Percentiles rank a stretch among this genome's conserved stretches.
These are phyloP conservation scores for Pseudogymnoascus verrucosus DNA, from an alignment of 2,329 filamentous ascomycete species.

Conservation along the genomic window DNA sequence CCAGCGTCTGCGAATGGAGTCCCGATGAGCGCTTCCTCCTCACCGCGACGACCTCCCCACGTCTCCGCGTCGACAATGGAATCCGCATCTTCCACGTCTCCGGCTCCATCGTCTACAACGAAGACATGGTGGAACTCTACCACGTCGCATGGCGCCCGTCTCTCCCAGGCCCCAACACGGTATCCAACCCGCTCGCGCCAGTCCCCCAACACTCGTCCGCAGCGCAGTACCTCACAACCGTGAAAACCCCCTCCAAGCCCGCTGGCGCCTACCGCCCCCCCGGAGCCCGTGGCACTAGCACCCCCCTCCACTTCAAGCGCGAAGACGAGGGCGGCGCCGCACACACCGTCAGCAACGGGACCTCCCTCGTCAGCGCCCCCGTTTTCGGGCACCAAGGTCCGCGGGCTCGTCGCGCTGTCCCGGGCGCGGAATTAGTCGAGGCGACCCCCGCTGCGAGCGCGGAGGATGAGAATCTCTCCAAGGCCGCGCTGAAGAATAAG, in stretches of 20 bases:
- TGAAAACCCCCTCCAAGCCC: constrained; percentile 93
- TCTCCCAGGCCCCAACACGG: constrained; percentile 41
- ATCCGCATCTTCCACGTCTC: constrained; percentile 91
- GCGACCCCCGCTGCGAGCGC: constrained; percentile 55
- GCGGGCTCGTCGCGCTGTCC: constrained; percentile 68
- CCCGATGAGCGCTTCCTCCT: constrained; percentile 92
- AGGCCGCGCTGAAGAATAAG: constrained; percentile 90
- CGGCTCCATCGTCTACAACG: constrained; percentile 85
- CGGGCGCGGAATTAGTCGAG: constrained; percentile 71
- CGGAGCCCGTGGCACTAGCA: constrained; percentile 79
- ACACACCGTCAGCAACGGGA: constrained; percentile 71
- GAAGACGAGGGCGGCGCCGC: constrained; percentile 94
- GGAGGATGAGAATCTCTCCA: constrained; percentile 66
- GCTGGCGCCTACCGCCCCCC: constrained; percentile 95
- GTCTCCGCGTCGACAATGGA: constrained; percentile 92
- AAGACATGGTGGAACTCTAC: constrained; percentile 92
- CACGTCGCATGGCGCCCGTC: constrained; percentile 79
- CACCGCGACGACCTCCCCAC: constrained; percentile 94
- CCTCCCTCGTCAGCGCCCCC: constrained; percentile 56
- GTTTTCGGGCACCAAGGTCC: constrained; percentile 60
- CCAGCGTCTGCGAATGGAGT: constrained; percentile 95
- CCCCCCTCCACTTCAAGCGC: constrained; percentile 90
- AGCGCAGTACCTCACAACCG: constrained; percentile 68
- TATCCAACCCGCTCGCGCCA: constrained; percentile 61
- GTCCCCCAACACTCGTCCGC: constrained; percentile 77